Conservation (phyloP, 2,329 filamentous ascomycete genomes). For the Pseudogymnoascus sp. region DNA sequence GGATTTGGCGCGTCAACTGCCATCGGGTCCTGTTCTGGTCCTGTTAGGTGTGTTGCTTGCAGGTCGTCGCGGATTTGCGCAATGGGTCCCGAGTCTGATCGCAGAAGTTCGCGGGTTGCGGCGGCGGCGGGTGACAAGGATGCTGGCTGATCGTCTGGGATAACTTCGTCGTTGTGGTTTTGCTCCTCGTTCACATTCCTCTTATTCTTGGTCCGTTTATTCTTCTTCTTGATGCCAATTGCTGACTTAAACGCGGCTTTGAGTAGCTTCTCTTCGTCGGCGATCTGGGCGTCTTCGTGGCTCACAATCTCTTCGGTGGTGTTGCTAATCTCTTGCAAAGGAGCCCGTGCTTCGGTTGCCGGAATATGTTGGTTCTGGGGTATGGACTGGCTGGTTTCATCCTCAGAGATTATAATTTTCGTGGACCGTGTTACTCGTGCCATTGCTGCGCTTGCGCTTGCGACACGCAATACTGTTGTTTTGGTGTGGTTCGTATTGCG, state of each 20-base stretch:
- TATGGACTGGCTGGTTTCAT: conserved; percentile 13
- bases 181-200: conserved; percentile 13
- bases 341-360: conserved; percentile 15
- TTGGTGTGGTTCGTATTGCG: not conserved
- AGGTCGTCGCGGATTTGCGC: conserved; percentile 2
- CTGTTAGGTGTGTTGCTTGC: not conserved
- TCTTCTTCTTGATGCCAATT: conserved; percentile 23
- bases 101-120: not conserved
- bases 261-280: conserved; percentile 24
- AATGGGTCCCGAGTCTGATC: not conserved
- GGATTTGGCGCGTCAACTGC: conserved; percentile 1
- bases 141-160: conserved; percentile 6
- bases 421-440: conserved; percentile 26
- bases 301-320: conserved; percentile 5
- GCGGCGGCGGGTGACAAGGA: not conserved
- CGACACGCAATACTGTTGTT: not conserved
- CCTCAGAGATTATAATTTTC: conserved; percentile 25
- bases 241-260: conserved; percentile 28
- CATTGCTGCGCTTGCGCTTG: conserved; percentile 20
- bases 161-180: not conserved
- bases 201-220: conserved; percentile 20
- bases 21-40: not conserved
- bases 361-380: conserved; percentile 12
- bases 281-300: conserved; percentile 16
- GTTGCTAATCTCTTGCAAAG: conserved; percentile 9